Evolutionary conservation across 257 asterid genomes (phyloP).

Genomic region (Solanum okadae): DNA sequence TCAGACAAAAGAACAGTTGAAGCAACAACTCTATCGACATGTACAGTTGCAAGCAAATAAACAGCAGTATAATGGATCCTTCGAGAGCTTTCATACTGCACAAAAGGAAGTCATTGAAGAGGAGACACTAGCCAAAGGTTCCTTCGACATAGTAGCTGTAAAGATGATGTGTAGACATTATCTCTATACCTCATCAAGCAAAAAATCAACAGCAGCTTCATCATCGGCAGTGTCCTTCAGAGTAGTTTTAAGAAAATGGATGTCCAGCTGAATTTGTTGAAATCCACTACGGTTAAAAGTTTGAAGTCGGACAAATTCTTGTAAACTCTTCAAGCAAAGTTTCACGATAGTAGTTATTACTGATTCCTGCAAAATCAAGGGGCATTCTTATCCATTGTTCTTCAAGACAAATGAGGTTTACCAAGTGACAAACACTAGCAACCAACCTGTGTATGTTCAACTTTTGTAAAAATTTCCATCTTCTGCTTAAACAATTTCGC

Average conservation of each 20-base stretch:
- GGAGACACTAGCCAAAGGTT: neutral
- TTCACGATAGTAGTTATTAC: constrained; percentile 59
- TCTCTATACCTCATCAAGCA: constrained; percentile 80
- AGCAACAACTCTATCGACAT: neutral
- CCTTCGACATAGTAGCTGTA: neutral
- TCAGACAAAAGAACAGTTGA: neutral
- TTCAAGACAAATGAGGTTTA: neutral
- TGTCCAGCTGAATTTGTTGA: constrained; percentile 93
- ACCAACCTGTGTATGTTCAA: constrained; percentile 84
- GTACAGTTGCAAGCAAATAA: neutral
- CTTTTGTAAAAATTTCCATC: constrained; percentile 87
- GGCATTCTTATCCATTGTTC: neutral
- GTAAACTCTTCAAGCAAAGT: constrained; percentile 82
- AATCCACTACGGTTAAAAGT: constrained; percentile 91
- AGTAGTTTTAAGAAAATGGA: constrained; percentile 65
- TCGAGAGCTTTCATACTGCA: neutral
- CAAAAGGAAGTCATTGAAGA: neutral
- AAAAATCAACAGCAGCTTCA: constrained; percentile 88
- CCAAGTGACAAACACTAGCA: constrained; percentile 1
- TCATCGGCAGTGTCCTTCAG: constrained; percentile 74
- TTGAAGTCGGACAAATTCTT: constrained; percentile 87
- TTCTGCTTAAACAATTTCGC: constrained; percentile 94
- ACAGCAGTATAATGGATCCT: neutral
- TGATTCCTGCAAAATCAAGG: constrained; percentile 59
- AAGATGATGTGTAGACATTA: neutral